These are phyloP conservation scores for Hyphopichia khmerensis DNA, from an alignment of 1,139 yeast genomes.

Conservation along the genomic window DNA sequence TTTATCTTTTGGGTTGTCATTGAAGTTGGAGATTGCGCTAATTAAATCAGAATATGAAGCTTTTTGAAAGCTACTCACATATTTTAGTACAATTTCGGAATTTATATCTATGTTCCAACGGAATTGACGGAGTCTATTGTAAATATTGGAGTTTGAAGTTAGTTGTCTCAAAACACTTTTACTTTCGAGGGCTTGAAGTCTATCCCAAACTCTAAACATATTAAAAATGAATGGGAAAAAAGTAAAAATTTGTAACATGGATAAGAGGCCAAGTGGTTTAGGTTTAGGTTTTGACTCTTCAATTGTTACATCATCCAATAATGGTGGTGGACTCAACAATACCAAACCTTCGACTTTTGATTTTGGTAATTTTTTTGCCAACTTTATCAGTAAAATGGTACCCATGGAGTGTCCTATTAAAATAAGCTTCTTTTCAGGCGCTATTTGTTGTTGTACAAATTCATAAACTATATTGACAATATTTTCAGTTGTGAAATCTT, in stretches of 20 bases:
- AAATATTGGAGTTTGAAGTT: slow-evolving; percentile 29
- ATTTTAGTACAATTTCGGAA: slow-evolving; percentile 52
- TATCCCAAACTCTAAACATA: slow-evolving; percentile 56
- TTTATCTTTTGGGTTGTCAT: slow-evolving; percentile 30
- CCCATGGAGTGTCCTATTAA: slow-evolving; percentile 81
- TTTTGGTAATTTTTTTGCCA: slow-evolving; percentile 43
- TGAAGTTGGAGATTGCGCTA: slow-evolving; percentile 34
- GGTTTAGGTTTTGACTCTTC: not conserved
- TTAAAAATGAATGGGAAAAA: slow-evolving; percentile 55
- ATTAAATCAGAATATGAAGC: slow-evolving; percentile 46
- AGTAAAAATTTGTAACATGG: slow-evolving; percentile 24
- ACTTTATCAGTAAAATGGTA: slow-evolving; percentile 50
- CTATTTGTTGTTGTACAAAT: slow-evolving; percentile 39
- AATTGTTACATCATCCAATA: slow-evolving; percentile 27
- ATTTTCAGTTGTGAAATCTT: slow-evolving; percentile 47
- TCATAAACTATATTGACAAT: slow-evolving; percentile 47
- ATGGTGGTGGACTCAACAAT: slow-evolving; percentile 56
- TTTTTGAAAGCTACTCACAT: slow-evolving; percentile 48
- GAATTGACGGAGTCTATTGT: slow-evolving; percentile 56
- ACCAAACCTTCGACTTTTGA: slow-evolving; percentile 45
- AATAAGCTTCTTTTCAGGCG: slow-evolving; percentile 48
- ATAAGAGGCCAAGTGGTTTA: slow-evolving; percentile 6
- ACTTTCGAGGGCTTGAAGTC: slow-evolving; percentile 62
- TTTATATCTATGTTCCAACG: slow-evolving; percentile 72
- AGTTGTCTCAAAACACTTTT: slow-evolving; percentile 57